phyloP scores from a whole-genome alignment of 768 basidiomycete genomes.

The Tricholoma furcatifolium region DNA sequence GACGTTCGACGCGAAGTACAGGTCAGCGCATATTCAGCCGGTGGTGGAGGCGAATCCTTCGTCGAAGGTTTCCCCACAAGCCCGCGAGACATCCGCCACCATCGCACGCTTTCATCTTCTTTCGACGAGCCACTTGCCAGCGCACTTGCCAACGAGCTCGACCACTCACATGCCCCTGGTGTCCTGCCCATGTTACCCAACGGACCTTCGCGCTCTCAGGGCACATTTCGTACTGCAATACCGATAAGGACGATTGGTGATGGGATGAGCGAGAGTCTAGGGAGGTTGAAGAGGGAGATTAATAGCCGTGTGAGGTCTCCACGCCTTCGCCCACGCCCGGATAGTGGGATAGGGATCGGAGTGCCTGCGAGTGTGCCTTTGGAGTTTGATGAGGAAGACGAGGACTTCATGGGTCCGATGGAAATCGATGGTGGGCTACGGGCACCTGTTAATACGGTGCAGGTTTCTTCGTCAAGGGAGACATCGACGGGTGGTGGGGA shows the following conservation, averaged over 20 bases:
- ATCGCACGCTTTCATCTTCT: slow-evolving; percentile 44
- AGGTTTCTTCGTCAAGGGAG: slow-evolving; percentile 19
- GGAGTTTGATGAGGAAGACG: slow-evolving; percentile 69
- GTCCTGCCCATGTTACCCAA: slow-evolving; percentile 84
- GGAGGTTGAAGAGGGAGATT: slow-evolving; percentile 57
- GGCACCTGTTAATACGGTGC: slow-evolving; percentile 17
- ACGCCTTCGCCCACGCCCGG: slow-evolving; percentile 25
- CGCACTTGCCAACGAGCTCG: slow-evolving; percentile 66
- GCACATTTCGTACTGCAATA: slow-evolving; percentile 45
- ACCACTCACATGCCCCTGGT: slow-evolving; percentile 39
- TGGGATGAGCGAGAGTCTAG: slow-evolving; percentile 61
- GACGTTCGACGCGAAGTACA: slow-evolving; percentile 74
- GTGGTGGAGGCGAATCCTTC: slow-evolving; percentile 42
- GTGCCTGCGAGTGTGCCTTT: slow-evolving; percentile 41
- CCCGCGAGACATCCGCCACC: slow-evolving; percentile 36
- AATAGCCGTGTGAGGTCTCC: slow-evolving; percentile 46
- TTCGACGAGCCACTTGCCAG: slow-evolving; percentile 80
- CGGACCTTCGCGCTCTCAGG: slow-evolving; percentile 41
- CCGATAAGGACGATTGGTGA: slow-evolving; percentile 57
- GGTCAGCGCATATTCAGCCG: slow-evolving; percentile 49
- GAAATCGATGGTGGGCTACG: neutral
- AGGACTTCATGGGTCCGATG: slow-evolving; percentile 44
- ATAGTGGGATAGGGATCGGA: slow-evolving; percentile 22
- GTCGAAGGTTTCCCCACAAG: slow-evolving; percentile 46
- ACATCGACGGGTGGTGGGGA: slow-evolving; percentile 27